Evolutionary conservation across 164 flowering plant genomes (phyloP).

Genomic region (Euptelea pleiosperma): DNA sequence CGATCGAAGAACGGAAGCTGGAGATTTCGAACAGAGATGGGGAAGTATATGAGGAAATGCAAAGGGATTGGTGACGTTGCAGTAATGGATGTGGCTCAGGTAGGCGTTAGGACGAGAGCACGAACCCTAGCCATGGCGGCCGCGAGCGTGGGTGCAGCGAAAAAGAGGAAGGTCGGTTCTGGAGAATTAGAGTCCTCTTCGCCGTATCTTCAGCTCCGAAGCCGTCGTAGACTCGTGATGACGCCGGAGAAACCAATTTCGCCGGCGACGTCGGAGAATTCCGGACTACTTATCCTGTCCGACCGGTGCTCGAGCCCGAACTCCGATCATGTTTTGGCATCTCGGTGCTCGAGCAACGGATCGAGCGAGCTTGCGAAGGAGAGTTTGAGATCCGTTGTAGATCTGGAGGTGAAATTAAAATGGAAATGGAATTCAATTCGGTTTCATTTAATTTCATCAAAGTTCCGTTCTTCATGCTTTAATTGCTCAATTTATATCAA

Average conservation of each 20-base stretch:
- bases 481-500: conserved; percentile 7
- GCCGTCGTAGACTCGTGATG: conserved; percentile 15
- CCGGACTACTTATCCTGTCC: neutral
- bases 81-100: conserved; percentile 32
- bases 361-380: conserved; percentile 30
- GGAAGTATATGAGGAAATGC: conserved; percentile 29
- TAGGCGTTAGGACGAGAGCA: conserved; percentile 29
- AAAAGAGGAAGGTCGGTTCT: conserved; percentile 19
- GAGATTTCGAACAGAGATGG: conserved; percentile 18
- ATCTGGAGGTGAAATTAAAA: conserved; percentile 41
- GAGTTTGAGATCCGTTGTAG: conserved; percentile 24
- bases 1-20: too few species aligned
- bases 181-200: conserved; percentile 16
- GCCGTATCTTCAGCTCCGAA: conserved; percentile 23
- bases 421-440: neutral
- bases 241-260: conserved; percentile 9
- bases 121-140: conserved; percentile 25
- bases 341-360: conserved; percentile 53
- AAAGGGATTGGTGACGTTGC: conserved; percentile 26
- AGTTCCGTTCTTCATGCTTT: conserved; percentile 14
- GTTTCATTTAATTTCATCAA: neutral
- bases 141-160: conserved; percentile 9
- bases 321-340: conserved; percentile 13
- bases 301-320: conserved; percentile 18
- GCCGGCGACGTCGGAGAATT: conserved; percentile 10